Evolutionary conservation across 352 stramenopile species (phyloP), one percentile per base, ranked within the genome.

Genomic region (Blastocystis sp.): DNA sequence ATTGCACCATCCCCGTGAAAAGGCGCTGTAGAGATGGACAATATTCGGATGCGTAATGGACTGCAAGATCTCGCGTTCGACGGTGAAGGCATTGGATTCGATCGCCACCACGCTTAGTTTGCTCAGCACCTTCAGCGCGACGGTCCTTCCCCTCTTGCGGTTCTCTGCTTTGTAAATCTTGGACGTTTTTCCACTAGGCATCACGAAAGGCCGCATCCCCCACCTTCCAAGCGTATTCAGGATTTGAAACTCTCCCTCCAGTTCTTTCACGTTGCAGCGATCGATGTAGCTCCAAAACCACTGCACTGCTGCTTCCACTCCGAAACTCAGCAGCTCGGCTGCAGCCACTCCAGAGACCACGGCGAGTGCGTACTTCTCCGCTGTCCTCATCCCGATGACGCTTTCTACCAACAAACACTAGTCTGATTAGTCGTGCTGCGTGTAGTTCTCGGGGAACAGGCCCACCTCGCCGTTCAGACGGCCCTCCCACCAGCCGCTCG

Each of bases 401-500:
- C 5, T 17, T 56, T 7, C 5, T 17, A 56, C 5, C 48, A 56
- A 14, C 48, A 56, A 7, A 17, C 5, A 7, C 14, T 7, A 56
- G 5, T 56, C 5, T 14, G 14, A 56, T 14, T 56, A 56, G 14
- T 56, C 48, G 48, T 56, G 64, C 45, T 88, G 78, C n/a, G 78
- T 88, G 21, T 88, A 88, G 67, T 88, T 88, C 28, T 79, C 64
- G 17, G 78, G 78, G 78, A 88, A 88, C 17, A 88, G 65, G 2
- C 78, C 78, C 11, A 61, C 62, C 34, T 52, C 78, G 45, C 78
- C 78, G 48, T 88, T 82, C 41, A 88, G 67, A 2, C 71, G 64
- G 19, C 88, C 88, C 53, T 89, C 86, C 88, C 88, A 90, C 88
- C 88, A 90, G 4, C 88, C 88, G 28, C 78, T 89, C 14, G 82